Evolutionary conservation across 768 basidiomycete genomes (phyloP), one percentile per base, ranked within the genome.

Genomic region (Suillus bovinus): DNA sequence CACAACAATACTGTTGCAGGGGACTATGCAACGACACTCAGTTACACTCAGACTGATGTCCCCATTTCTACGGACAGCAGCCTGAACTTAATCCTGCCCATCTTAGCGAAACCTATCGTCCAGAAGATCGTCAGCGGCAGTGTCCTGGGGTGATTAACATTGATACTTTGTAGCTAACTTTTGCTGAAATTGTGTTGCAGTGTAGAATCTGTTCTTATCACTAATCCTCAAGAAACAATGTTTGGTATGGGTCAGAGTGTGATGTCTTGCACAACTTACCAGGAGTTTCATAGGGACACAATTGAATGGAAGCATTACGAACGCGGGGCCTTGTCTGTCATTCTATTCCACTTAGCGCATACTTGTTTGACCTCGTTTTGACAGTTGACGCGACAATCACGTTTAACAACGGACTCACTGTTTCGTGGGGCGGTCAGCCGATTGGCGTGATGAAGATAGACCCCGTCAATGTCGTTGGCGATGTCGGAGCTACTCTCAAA

Each of bases 91-190:
- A 84, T 91, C 58, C 77, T 92, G 7, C 90, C 89, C 7, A 69
- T 88, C 46, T 81, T 92, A 61, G 90, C 90, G 0, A 79, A 84
- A 58, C 90, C 90, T 5, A 90, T 92, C 60, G 89, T 91, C 6
- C 88, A 91, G 71, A 84, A 83, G 64, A 81, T 91, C 61, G 87
- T 91, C 46, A 78, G 81, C 6, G 84, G 78, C 20, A 82, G 87
- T 20, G 71, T 77, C 9, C 71, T 91, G 55, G 81, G 84, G 87
- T 86, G 64, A 11, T 50, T 6, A 1, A 10, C 17, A 31, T 59
- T 16, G 10, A 20, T 36, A 16, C 16, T 33, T 53, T 54, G 9
- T 5, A 64, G n/a, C 64, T 62, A 7, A 56, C 29, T 42, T n/a
- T 17, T 44, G 17, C 34, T 64, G 57, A 64, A 52, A 34, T 17